These are phyloP conservation scores for Lantana camara DNA, from an alignment of 257 asterid genomes.

Conservation along the genomic window DNA sequence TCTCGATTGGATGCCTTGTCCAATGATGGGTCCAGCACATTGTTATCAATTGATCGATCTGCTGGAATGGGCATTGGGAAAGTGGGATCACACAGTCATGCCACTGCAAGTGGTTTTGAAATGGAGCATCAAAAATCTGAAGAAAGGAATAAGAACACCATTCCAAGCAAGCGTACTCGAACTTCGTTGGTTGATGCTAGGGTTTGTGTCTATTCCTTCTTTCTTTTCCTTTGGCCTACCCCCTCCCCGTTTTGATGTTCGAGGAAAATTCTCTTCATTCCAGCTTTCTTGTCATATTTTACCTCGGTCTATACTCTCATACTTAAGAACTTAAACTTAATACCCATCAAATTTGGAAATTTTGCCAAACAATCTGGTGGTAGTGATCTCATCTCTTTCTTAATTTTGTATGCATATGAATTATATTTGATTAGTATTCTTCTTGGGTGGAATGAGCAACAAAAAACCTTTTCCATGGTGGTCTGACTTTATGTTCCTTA, in stretches of 20 bases:
- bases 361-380: conserved; percentile 22
- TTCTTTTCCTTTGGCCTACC: conserved; percentile 1
- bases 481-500: conserved; percentile 34
- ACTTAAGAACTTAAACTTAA: background rate
- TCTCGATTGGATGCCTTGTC: conserved; percentile 77
- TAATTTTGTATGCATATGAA: conserved; percentile 18
- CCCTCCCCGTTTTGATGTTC: background rate
- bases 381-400: conserved; percentile 9
- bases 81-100: conserved; percentile 66
- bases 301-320: background rate
- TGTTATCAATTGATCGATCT: conserved; percentile 63
- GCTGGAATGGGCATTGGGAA: conserved; percentile 55
- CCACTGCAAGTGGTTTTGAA: conserved; percentile 61
- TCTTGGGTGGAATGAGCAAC: conserved; percentile 22
- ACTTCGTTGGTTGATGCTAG: conserved; percentile 77
- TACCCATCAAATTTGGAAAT: conserved; percentile 16
- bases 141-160: conserved; percentile 61
- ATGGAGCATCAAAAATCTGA: conserved; percentile 72
- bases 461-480: conserved; percentile 19
- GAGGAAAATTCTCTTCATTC: background rate
- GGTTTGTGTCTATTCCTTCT: conserved; percentile 45
- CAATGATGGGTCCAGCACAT: conserved; percentile 63
- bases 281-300: background rate
- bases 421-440: conserved; percentile 15
- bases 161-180: conserved; percentile 91